Conservation (phyloP, 2,329 filamentous ascomycete species). For the Pleomassaria siparia region DNA sequence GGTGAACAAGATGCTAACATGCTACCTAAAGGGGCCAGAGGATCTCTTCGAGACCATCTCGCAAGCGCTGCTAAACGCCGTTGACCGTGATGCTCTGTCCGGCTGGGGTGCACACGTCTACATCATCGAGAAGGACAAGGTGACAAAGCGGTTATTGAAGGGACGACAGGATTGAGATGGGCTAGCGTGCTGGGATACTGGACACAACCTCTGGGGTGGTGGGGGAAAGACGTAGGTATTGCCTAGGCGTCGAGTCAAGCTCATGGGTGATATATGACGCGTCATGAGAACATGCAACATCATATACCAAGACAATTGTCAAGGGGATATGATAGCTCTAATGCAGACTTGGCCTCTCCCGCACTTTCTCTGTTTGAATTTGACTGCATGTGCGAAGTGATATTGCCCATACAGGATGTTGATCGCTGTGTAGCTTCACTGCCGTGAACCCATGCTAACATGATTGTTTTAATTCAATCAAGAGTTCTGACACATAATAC, state of each 20-base stretch:
- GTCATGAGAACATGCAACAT: constrained; percentile 18
- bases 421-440: no score
- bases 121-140: constrained; percentile 99
- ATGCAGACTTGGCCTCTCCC: constrained; percentile 6
- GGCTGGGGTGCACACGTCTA: constrained; percentile 99
- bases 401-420: neutral
- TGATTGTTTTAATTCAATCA: no score
- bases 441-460: no score
- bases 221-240: neutral
- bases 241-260: neutral
- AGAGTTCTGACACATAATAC: no score
- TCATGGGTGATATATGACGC: constrained; percentile 2
- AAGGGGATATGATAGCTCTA: constrained; percentile 9
- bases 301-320: constrained; percentile 7
- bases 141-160: constrained; percentile 98
- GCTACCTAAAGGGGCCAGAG: constrained; percentile 68
- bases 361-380: neutral
- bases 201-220: constrained; percentile 12
- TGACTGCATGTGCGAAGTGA: no score
- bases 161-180: constrained; percentile 76
- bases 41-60: constrained; percentile 98
- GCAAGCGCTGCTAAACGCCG: constrained; percentile 90
- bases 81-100: constrained; percentile 93
- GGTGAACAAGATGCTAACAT: constrained; percentile 9
- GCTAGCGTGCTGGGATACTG: constrained; percentile 3